Conservation (phyloP, 139 green algal genomes). For the Asterochloris sp. region DNA sequence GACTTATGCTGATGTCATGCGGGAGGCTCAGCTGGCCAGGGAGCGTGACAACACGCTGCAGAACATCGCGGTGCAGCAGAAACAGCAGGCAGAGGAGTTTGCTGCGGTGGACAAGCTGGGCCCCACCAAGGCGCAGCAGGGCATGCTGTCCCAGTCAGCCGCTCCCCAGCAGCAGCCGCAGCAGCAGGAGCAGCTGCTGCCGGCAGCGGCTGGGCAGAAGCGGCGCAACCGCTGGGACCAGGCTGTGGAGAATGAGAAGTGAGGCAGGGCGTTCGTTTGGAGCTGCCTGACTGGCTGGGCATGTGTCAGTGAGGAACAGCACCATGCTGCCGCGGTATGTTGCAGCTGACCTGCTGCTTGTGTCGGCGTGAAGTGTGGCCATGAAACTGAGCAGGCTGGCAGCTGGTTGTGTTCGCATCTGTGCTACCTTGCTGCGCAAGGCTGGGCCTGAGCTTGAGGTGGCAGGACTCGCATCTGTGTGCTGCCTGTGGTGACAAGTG, state of each 20-base stretch:
- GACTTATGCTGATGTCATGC: slow-evolving; percentile 92
- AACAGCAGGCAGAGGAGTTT: slow-evolving; percentile 39
- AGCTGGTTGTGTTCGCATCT: too few species aligned
- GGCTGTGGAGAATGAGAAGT: slow-evolving; percentile 22
- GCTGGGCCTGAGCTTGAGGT: too few species aligned
- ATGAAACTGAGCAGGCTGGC: too few species aligned
- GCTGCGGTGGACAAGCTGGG: slow-evolving; percentile 15
- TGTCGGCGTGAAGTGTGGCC: too few species aligned
- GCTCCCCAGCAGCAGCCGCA: slow-evolving; percentile 25
- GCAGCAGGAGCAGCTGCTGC: slow-evolving; percentile 17
- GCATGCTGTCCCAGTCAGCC: slow-evolving; percentile 20
- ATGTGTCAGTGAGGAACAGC: too few species aligned
- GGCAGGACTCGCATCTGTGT: too few species aligned
- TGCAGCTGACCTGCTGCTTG: too few species aligned
- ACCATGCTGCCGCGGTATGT: too few species aligned
- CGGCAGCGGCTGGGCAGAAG: slow-evolving; percentile 48
- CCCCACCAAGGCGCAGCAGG: slow-evolving; percentile 52
- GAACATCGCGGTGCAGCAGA: slow-evolving; percentile 85
- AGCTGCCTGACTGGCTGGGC: too few species aligned
- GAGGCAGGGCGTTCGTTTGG: background rate
- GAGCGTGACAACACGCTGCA: slow-evolving; percentile 87
- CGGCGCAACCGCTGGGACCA: slow-evolving; percentile 86
- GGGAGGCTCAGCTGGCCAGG: slow-evolving; percentile 69
- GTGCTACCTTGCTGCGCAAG: too few species aligned
- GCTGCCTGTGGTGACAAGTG: too few species aligned